Base-by-base conservation (phyloP, 768 basidiomycete genomes). In the Lactifluus echinatus region DNA sequence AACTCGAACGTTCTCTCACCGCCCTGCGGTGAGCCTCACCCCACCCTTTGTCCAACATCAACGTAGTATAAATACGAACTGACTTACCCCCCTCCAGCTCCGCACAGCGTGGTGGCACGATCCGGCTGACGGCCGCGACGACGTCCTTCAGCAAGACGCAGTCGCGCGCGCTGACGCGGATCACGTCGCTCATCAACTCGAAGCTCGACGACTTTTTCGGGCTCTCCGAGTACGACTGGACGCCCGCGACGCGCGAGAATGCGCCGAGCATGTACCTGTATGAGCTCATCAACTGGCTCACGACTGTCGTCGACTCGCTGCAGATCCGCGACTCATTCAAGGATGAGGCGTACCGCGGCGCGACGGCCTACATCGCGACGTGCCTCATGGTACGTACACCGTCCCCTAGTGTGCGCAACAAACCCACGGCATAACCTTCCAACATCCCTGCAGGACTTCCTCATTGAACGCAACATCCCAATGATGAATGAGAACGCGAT, bases 171-270 rank as follows among this genome's bases (percentile, higher is more conserved):
- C 77, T 85, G 46, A 74, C 76, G 31, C 86, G 92, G 4, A 89
- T 98, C 63, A 84, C 86, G 17, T 76, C 77, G 11, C 78, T 95
- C 43, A 94, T 98, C 65, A 81, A 83, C 8, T 87, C 88, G 21
- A 98, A 99, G 68, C 83, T 98, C 7, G 90, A 95, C 66, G 89
- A 93, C 64, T 95, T 95, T 74, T 95, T 96, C 68, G 96, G 92
- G 58, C 76, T 95, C 42, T 87, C 94, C 4, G 91, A 95, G 71
- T 97, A 97, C 68, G 85, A 94, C 65, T 98, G 93, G 93, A 87
- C 85, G 34, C 88, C 92, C 8, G 73, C 76, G 33, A 69, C 74
- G 11, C 80, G 82, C 33, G 86, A 89, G 67, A 76, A 79, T 56
- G 82, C 82, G 34, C 92, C 94, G 43, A 94, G 91, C 79, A 87